phyloP scores from a whole-genome alignment of 2,329 filamentous ascomycete species.

The Ascocoryne sarcoides region DNA sequence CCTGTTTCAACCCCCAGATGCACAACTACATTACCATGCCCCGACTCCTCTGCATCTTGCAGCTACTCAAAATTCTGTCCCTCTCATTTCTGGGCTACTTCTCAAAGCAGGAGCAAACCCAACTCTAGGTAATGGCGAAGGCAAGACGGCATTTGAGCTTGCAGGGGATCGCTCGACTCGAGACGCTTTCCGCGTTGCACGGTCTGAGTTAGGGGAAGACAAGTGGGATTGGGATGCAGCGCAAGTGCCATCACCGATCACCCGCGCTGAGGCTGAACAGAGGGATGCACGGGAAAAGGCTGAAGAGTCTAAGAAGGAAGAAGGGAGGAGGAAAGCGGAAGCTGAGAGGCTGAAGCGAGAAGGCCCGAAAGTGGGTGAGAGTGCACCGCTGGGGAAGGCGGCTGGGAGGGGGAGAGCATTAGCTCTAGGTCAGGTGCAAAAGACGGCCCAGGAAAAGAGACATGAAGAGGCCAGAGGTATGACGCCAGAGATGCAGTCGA shows the following conservation, averaged over 20 bases:
- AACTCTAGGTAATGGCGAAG: constrained; percentile 58
- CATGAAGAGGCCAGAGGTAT: constrained; percentile 79
- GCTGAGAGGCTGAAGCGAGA: constrained; percentile 63
- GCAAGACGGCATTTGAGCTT: constrained; percentile 80
- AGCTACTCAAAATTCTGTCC: constrained; percentile 68
- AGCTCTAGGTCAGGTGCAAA: constrained; percentile 50
- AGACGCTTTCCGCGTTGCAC: constrained; percentile 84
- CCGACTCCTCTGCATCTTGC: constrained; percentile 76
- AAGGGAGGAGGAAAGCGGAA: constrained; percentile 62
- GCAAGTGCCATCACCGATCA: constrained; percentile 62
- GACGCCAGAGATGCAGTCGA: constrained; percentile 78
- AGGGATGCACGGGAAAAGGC: constrained; percentile 62
- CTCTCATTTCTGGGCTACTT: constrained; percentile 70
- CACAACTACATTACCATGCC: constrained; percentile 65
- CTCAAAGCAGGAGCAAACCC: constrained; percentile 69
- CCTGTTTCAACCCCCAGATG: constrained; percentile 59
- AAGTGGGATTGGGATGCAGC: constrained; percentile 73
- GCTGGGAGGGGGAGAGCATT: constrained; percentile 41
- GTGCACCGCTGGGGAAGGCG: constrained; percentile 26
- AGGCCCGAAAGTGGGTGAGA: constrained; percentile 46
- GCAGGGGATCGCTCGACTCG: constrained; percentile 77
- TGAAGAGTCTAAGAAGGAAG: constrained; percentile 59
- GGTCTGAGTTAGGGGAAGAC: constrained; percentile 68
- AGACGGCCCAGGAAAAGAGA: constrained; percentile 70
- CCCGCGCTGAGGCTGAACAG: constrained; percentile 60